These are phyloP conservation scores for Plectosphaerella sp. DNA, from an alignment of 2,329 filamentous ascomycete genomes.

Conservation along the genomic window DNA sequence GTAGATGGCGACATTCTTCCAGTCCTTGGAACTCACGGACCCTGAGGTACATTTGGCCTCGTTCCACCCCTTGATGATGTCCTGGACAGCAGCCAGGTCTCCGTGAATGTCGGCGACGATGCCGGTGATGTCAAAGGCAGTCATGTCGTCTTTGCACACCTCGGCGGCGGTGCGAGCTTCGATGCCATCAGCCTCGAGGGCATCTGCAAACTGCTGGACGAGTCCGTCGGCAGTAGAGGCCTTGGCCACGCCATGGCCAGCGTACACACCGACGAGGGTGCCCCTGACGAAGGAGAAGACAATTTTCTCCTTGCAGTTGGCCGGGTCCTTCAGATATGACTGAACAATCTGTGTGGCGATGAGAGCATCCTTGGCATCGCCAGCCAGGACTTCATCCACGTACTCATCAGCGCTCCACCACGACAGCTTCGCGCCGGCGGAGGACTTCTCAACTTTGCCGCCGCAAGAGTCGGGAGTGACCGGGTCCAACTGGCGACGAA, in stretches of 20 bases:
- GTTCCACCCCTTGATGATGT: neutral
- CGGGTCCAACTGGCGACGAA: too few relatives aligned
- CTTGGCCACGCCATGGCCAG: neutral
- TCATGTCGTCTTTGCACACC: neutral
- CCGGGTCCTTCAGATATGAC: neutral
- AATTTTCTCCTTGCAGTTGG: neutral
- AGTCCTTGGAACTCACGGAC: neutral
- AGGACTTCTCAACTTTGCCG: too few relatives aligned
- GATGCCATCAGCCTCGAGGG: neutral
- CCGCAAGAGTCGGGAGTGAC: too few relatives aligned
- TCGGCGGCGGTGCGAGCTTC: neutral
- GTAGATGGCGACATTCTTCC: too few relatives aligned
- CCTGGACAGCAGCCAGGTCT: neutral
- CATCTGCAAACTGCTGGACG: neutral
- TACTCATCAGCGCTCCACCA: neutral
- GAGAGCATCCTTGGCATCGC: neutral
- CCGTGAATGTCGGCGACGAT: neutral
- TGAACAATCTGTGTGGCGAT: too few relatives aligned
- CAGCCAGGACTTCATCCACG: neutral
- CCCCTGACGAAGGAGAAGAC: neutral
- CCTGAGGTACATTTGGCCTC: neutral
- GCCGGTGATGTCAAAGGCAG: neutral
- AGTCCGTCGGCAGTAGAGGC: neutral
- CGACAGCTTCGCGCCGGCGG: too few relatives aligned
- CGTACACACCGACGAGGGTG: neutral